Conservation (phyloP, 129 eudicot genomes). For the Escallonia rubra region DNA sequence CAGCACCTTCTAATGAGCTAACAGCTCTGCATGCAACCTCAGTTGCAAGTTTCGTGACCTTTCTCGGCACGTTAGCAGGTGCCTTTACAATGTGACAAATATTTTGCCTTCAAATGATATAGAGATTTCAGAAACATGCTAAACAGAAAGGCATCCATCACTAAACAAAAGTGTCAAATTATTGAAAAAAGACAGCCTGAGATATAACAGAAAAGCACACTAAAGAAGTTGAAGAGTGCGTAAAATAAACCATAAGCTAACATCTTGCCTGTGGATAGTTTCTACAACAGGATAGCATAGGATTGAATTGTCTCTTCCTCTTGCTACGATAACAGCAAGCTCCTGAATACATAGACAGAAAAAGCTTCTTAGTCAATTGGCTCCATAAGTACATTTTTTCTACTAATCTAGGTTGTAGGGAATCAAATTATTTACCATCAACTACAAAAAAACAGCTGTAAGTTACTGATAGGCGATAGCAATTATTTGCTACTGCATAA, state of each 20-base stretch:
- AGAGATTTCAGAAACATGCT: background rate
- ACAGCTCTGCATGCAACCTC: slow-evolving; percentile 75
- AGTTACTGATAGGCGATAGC: no score
- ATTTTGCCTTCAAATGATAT: slow-evolving; percentile 54
- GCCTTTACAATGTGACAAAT: slow-evolving; percentile 94
- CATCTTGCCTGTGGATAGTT: slow-evolving; percentile 86
- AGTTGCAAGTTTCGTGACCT: slow-evolving; percentile 71
- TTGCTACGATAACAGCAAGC: slow-evolving; percentile 92
- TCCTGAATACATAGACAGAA: slow-evolving; percentile 42
- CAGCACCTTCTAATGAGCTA: slow-evolving; percentile 95
- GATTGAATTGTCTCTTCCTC: slow-evolving; percentile 85
- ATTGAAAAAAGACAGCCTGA: no score
- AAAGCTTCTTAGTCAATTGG: background rate
- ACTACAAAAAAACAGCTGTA: no score
- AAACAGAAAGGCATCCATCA: background rate
- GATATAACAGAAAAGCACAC: no score
- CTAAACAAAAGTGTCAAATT: no score
- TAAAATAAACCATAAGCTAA: background rate
- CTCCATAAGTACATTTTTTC: background rate
- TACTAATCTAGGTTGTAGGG: no score
- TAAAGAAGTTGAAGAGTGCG: no score
- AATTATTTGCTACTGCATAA: no score
- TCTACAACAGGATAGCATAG: slow-evolving; percentile 89
- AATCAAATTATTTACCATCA: no score
- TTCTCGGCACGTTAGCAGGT: slow-evolving; percentile 86